These are phyloP conservation scores for Neonectria ditissima DNA, from an alignment of 2,329 filamentous ascomycete species.

Conservation along the genomic window DNA sequence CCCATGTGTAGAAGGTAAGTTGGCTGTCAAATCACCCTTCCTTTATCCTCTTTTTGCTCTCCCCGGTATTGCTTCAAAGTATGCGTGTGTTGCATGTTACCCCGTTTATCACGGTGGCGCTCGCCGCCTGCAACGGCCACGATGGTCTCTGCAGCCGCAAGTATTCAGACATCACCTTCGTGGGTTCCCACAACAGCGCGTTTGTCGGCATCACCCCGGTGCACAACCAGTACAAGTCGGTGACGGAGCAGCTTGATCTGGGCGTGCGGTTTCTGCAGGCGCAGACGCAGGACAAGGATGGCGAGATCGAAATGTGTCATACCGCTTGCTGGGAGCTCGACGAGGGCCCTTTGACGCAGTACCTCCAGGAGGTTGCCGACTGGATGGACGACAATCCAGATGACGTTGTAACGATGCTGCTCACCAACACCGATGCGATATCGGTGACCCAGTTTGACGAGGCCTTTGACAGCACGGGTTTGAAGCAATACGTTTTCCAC, in stretches of 20 bases:
- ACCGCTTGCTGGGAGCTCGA: constrained; percentile 71
- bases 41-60: background rate
- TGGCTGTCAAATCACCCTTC: background rate
- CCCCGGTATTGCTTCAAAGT: background rate
- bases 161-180: constrained; percentile 71
- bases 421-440: constrained; percentile 72
- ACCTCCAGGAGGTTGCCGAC: constrained; percentile 66
- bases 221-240: constrained; percentile 71
- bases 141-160: constrained; percentile 64
- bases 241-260: constrained; percentile 68
- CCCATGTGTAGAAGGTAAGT: background rate
- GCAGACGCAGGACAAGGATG: constrained; percentile 68
- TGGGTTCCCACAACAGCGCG: constrained; percentile 74
- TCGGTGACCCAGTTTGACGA: constrained; percentile 65
- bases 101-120: constrained; percentile 30
- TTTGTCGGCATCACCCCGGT: constrained; percentile 68
- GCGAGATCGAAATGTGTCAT: constrained; percentile 71
- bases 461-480: constrained; percentile 65
- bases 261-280: constrained; percentile 74
- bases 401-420: constrained; percentile 72
- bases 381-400: constrained; percentile 70
- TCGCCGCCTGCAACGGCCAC: constrained; percentile 67
- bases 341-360: constrained; percentile 66
- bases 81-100: constrained; percentile 37
- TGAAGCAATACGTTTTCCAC: constrained; percentile 68